A percentile compares a stretch with the other conserved stretches of the same genome.
These are phyloP conservation scores for Pseudoturritis turrita DNA, from an alignment of 345 rosid genomes.

Conservation along the genomic window DNA sequence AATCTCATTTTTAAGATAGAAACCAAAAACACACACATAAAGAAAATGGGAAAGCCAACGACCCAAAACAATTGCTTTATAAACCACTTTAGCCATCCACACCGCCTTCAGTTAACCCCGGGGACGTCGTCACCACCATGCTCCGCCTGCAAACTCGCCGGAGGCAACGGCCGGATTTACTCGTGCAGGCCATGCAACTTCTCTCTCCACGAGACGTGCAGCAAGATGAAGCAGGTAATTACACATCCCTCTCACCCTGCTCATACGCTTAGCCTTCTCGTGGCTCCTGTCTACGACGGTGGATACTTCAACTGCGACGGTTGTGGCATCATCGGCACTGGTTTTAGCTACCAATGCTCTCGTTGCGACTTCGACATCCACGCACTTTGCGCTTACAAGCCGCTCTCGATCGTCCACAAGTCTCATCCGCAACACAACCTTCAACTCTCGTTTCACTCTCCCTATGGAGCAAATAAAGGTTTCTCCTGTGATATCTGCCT, in stretches of 20 bases:
- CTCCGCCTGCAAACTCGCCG: conserved; percentile 38
- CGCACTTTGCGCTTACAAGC: conserved; percentile 45
- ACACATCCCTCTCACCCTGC: conserved; percentile 53
- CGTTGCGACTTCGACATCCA: conserved; percentile 52
- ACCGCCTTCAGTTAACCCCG: conserved; percentile 42
- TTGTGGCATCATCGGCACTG: conserved; percentile 42
- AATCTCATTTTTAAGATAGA: background rate
- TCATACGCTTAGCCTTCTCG: conserved; percentile 47
- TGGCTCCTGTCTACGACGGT: conserved; percentile 39
- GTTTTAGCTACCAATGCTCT: conserved; percentile 57
- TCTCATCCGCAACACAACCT: conserved; percentile 45
- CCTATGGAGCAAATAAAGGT: conserved; percentile 40
- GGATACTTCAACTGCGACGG: conserved; percentile 53
- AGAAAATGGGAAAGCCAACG: conserved; percentile 44
- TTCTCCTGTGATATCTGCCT: conserved; percentile 56
- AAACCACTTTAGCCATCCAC: conserved; percentile 57
- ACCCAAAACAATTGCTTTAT: conserved; percentile 23
- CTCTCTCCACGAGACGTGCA: conserved; percentile 48
- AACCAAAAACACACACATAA: background rate
- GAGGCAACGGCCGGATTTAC: conserved; percentile 39
- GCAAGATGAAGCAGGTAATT: conserved; percentile 47
- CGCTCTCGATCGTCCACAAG: conserved; percentile 29
- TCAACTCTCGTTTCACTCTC: conserved; percentile 44
- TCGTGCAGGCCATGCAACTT: conserved; percentile 53
- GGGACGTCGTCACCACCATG: conserved; percentile 27